Evolutionary conservation across 169 alveolate species (phyloP).

Genomic region (Plasmodium gonderi): DNA sequence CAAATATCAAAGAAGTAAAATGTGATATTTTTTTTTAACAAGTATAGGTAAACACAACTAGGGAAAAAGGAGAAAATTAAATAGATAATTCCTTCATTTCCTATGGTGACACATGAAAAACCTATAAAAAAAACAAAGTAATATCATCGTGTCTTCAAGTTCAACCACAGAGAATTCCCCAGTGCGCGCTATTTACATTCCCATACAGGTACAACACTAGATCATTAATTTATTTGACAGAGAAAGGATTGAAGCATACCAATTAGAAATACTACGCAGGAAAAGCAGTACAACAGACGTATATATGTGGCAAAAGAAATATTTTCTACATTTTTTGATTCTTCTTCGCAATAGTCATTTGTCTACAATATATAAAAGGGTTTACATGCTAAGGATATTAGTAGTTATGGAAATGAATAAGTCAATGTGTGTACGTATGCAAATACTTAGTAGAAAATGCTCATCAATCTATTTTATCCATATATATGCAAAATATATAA

Average conservation of each 20-base stretch:
- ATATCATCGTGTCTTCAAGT: not conserved
- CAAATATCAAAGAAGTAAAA: not conserved
- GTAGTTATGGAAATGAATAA: not conserved
- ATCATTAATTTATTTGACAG: not conserved
- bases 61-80: conserved; percentile 55
- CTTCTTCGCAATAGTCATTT: conserved; percentile 14
- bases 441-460: not conserved
- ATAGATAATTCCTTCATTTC: conserved; percentile 45
- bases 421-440: not conserved
- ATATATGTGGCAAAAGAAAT: conserved; percentile 7
- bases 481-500: not conserved
- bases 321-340: conserved; percentile 5
- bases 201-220: not conserved
- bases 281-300: conserved; percentile 49
- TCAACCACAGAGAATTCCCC: not conserved
- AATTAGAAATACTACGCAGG: conserved; percentile 4
- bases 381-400: too few relatives aligned
- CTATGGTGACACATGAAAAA: conserved; percentile 33
- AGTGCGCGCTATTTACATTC: too few relatives aligned
- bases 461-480: too few relatives aligned
- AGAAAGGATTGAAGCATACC: conserved; percentile 7
- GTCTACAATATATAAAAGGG: not conserved
- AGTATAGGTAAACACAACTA: conserved; percentile 49
- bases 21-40: conserved; percentile 12
- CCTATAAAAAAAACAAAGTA: conserved; percentile 4